Percentiles rank a stretch among this genome's conserved stretches.
phyloP scores from a whole-genome alignment of 129 eudicot species.

The Calendula officinalis region DNA sequence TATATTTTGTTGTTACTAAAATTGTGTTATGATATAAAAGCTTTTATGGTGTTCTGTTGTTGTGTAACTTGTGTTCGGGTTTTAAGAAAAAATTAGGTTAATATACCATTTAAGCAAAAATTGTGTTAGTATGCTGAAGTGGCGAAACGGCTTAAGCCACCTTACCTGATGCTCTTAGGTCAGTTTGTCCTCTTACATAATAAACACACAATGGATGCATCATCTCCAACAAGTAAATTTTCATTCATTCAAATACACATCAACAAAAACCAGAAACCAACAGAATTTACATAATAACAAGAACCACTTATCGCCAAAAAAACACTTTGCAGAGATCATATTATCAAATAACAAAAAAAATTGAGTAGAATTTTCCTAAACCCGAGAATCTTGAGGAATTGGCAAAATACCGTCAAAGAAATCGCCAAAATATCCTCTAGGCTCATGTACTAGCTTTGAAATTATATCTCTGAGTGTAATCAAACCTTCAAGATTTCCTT shows the following conservation, averaged over 20 bases:
- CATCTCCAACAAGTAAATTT: no score
- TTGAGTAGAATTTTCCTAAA: slow-evolving; percentile 22
- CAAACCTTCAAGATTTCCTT: slow-evolving; percentile 68
- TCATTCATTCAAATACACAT: no score
- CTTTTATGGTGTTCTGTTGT: slow-evolving; percentile 14
- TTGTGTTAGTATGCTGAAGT: no score
- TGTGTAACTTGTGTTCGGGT: slow-evolving; percentile 1
- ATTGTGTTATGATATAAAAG: slow-evolving; percentile 11
- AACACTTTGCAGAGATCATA: background rate
- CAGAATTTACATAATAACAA: no score
- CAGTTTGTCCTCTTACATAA: no score
- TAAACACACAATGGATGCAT: no score
- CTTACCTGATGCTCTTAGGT: no score
- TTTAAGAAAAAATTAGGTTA: slow-evolving; percentile 4
- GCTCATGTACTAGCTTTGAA: slow-evolving; percentile 90
- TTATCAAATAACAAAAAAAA: no score
- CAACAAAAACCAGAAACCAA: no score
- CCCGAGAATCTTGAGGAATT: slow-evolving; percentile 77
- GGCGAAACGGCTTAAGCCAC: no score
- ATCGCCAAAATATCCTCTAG: slow-evolving; percentile 92
- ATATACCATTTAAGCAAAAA: slow-evolving; percentile 1
- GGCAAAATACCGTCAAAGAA: slow-evolving; percentile 92
- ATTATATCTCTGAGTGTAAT: slow-evolving; percentile 93
- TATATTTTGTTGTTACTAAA: slow-evolving; percentile 33
- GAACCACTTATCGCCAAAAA: no score